phyloP scores from a whole-genome alignment of 2,329 filamentous ascomycete species.

The Fusarium praegraminearum region DNA sequence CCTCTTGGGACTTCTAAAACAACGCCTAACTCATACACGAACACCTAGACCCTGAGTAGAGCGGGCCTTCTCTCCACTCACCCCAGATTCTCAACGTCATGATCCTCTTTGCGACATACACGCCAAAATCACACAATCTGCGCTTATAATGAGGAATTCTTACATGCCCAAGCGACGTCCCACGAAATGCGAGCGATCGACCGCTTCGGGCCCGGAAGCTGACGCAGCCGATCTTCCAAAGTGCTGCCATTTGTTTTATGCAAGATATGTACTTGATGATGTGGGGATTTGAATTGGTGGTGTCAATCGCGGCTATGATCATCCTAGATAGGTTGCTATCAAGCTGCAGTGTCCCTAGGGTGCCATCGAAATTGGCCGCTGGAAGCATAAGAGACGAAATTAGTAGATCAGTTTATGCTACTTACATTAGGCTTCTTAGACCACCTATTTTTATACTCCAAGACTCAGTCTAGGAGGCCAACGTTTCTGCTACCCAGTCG shows the following conservation, averaged over 20 bases:
- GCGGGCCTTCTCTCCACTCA: conserved; percentile 35
- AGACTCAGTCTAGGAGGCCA: no score
- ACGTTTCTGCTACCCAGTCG: no score
- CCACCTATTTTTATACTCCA: no score
- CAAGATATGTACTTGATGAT: not conserved
- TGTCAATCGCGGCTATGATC: no score
- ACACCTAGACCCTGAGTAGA: conserved; percentile 12
- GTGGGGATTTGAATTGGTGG: not conserved
- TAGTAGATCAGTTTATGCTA: no score
- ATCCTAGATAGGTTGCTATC: no score
- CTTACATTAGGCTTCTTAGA: no score
- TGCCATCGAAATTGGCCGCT: no score
- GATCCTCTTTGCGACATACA: conserved; percentile 37
- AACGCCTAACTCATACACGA: conserved; percentile 1
- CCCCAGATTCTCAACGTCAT: conserved; percentile 43
- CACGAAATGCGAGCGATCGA: conserved; percentile 37
- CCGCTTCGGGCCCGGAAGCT: conserved; percentile 27
- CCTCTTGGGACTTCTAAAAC: conserved; percentile 11
- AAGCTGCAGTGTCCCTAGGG: no score
- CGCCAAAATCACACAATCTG: conserved; percentile 49
- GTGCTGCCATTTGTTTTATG: conserved; percentile 2
- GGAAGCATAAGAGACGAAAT: no score
- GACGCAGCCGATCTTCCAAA: conserved; percentile 22
- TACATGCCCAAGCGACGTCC: not conserved
- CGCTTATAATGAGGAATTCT: conserved; percentile 12